phyloP scores from a whole-genome alignment of 108 stramenopile species.

The Cyclostephanos invisitatus region DNA sequence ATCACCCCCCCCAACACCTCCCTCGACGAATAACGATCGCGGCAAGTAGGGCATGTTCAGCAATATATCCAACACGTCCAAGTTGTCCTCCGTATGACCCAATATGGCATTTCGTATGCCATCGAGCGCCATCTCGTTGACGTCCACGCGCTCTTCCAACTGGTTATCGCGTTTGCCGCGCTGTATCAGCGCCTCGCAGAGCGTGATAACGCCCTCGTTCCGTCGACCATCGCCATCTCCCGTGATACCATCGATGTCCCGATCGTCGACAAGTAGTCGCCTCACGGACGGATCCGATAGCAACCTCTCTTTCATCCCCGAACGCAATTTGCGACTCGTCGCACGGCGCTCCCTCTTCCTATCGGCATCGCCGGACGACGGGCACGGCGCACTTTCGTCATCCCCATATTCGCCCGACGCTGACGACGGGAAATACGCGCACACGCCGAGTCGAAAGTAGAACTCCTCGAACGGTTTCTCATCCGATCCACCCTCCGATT shows the following conservation, averaged over 20 bases:
- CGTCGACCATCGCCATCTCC: slow-evolving; percentile 8
- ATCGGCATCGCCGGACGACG: neutral
- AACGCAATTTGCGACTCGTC: slow-evolving; percentile 39
- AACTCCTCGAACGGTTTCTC: slow-evolving; percentile 8
- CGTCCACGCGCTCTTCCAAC: slow-evolving; percentile 75
- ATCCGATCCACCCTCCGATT: neutral
- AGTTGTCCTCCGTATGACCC: slow-evolving; percentile 45
- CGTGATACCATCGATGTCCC: neutral
- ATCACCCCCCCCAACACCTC: neutral
- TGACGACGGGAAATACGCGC: slow-evolving; percentile 8
- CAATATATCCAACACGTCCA: slow-evolving; percentile 65
- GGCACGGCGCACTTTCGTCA: neutral
- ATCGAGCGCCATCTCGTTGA: slow-evolving; percentile 49
- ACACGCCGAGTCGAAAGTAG: slow-evolving; percentile 13
- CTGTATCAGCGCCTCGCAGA: slow-evolving; percentile 40
- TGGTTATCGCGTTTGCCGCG: slow-evolving; percentile 21
- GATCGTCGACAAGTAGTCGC: slow-evolving; percentile 21
- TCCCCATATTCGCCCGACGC: neutral
- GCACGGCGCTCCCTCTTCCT: slow-evolving; percentile 9
- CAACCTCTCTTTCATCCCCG: slow-evolving; percentile 55
- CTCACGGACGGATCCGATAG: slow-evolving; percentile 50
- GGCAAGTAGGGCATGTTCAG: slow-evolving; percentile 64
- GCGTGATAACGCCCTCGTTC: neutral
- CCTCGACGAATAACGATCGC: neutral
- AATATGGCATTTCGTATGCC: slow-evolving; percentile 57